Evolutionary conservation across 192 early-diverging fungal species (phyloP).

Genomic region (Polychytrium aggregatum): DNA sequence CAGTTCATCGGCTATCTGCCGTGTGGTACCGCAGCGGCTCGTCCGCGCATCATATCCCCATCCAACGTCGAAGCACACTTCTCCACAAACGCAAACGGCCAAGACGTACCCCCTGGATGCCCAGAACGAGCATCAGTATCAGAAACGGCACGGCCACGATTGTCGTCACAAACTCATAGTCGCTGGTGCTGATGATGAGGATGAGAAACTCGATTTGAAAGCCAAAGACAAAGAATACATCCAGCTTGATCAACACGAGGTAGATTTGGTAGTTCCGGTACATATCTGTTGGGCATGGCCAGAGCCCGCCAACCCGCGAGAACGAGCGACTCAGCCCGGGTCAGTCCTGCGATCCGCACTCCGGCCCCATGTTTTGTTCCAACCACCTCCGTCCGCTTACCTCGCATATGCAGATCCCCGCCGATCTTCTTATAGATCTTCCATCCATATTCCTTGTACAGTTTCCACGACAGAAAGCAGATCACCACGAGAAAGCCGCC

Average conservation of each 20-base stretch:
- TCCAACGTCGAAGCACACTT: no score
- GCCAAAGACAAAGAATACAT: conserved; percentile 67
- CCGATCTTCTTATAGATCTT: conserved; percentile 43
- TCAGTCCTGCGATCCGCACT: no score
- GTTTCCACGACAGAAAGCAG: conserved; percentile 17
- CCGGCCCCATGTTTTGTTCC: no score
- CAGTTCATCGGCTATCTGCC: no score
- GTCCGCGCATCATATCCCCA: no score
- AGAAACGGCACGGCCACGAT: conserved; percentile 53
- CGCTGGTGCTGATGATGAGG: conserved; percentile 31
- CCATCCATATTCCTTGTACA: conserved; percentile 45
- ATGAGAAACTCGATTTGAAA: conserved; percentile 61
- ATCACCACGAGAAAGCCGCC: conserved; percentile 39
- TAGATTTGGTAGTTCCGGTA: conserved; percentile 60
- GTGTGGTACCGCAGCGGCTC: no score
- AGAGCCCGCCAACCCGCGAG: background rate
- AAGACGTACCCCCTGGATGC: conserved; percentile 43
- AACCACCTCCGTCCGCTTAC: no score
- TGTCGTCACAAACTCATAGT: conserved; percentile 26
- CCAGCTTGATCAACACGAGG: conserved; percentile 65
- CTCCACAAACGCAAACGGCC: no score
- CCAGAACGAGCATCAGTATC: conserved; percentile 44
- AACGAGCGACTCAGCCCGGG: no score
- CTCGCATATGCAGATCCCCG: conserved; percentile 33
- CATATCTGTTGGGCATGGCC: conserved; percentile 13